Base-by-base conservation (phyloP, 352 stramenopile genomes). In the Aphanomyces stellatus region DNA sequence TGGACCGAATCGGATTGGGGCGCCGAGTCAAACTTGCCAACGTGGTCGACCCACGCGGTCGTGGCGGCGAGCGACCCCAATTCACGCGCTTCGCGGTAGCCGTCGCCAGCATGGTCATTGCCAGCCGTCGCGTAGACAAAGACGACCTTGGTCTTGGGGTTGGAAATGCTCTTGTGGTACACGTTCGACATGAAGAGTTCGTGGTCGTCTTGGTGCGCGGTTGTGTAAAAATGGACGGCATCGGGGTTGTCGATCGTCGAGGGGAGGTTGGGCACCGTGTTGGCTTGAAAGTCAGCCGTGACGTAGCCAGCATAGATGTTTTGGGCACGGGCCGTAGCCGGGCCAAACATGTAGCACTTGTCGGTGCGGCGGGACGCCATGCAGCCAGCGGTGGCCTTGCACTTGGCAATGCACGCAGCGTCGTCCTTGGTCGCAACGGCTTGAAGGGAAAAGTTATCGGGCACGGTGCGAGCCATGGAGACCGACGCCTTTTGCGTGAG, bases 51-150 rank as follows among this genome's bases (percentile, higher is more conserved):
- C 56, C 56, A 64, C 10, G 56, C 56, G 10, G 53, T 46, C 19
- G 31, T 49, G 17, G 56, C 56, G 25, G 56, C 56, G 11, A 64
- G 17, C 0, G 56, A 28, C 1, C 56, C 56, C 10, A 22, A 17
- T 30, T 64, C 56, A n/a, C 56, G 28, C 8, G 56, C 56, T 64
- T 64, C 7, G 25, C 56, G 51, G 25, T 30, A 64, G 10, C 56
- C 30, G 41, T 64, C 41, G 3, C 25, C 41, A 24, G 27, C 30
- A 22, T 35, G n/a, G 3, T 24, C 56, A 25, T 64, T 30, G 41
- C 56, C 56, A 4, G 56, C 56, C 22, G 56, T 64, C 24, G 30
- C 22, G 56, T 64, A 64, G 35, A 64, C n/a, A 25, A 64, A 64
- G 31, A 64, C 56, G 22, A 30, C 56, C 24, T 64, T 64, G 0